phyloP scores from a whole-genome alignment of 352 stramenopile genomes.

The Globisporangium abappressorium region DNA sequence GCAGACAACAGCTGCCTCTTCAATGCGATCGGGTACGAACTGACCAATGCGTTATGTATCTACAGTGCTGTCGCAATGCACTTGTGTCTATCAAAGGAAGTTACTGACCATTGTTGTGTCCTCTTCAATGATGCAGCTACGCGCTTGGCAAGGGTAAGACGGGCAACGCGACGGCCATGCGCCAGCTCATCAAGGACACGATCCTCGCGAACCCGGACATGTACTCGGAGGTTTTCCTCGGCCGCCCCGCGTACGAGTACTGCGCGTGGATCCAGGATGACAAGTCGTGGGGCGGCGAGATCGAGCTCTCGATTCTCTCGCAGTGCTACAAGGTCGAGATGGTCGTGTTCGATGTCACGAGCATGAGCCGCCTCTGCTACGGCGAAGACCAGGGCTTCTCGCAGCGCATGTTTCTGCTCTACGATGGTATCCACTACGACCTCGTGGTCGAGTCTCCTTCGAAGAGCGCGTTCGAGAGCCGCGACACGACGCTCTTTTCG shows the following conservation, averaged over 20 bases:
- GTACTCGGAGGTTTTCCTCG: conserved; percentile 80
- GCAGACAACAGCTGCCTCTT: conserved; percentile 88
- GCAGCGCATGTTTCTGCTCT: conserved; percentile 83
- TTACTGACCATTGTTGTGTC: background rate
- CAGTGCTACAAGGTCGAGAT: conserved; percentile 77
- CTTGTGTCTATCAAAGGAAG: background rate
- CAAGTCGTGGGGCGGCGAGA: conserved; percentile 84
- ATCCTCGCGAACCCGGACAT: conserved; percentile 55
- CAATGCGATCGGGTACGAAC: conserved; percentile 69
- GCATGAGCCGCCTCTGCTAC: conserved; percentile 82
- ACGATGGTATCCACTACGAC: conserved; percentile 87
- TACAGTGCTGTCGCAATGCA: background rate
- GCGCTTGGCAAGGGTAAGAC: conserved; percentile 62
- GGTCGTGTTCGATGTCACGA: conserved; percentile 84
- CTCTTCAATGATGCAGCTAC: conserved; percentile 28
- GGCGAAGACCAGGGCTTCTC: conserved; percentile 79
- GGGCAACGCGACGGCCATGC: conserved; percentile 57
- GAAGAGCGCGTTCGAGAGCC: conserved; percentile 37
- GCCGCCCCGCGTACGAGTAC: conserved; percentile 74
- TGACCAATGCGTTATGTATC: background rate
- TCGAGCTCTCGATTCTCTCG: conserved; percentile 85
- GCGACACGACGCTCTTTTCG: conserved; percentile 64
- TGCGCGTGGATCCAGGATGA: conserved; percentile 82
- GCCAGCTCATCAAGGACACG: conserved; percentile 67
- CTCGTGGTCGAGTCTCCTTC: conserved; percentile 64